Evolutionary conservation across 768 basidiomycete species (phyloP), one percentile per base, ranked within the genome.

Genomic region (Mycena capillaripes): DNA sequence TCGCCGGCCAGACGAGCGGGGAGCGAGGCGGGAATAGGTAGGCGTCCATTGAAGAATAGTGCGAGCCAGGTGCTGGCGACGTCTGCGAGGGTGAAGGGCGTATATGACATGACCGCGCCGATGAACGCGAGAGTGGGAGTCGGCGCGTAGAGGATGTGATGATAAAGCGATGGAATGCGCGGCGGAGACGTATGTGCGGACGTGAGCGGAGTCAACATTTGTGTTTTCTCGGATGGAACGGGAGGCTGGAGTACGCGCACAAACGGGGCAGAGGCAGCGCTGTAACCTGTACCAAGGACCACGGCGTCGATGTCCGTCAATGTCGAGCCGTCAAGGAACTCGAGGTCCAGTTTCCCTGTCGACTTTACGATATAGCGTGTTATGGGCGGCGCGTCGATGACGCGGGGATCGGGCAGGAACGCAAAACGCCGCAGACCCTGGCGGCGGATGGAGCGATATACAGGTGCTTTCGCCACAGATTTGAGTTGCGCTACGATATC

Each of bases 31-130:
- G 87, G 86, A 67, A 86, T 82, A 2, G 70, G 17, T 17, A 83
- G 74, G 32, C 76, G 68, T 2, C 79, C 74, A 3, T 71, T 66
- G 86, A 86, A 89, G 2, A 83, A 82, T 25, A 87, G 78, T 1
- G 86, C 76, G 46, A 89, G 81, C 86, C 86, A 89, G 4, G 85
- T 86, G 76, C 85, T 87, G n/a, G 80, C 81, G 55, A 89, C 79
- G 68, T 89, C 88, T 1, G 85, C 84, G 70, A 88, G 79, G 5
- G 81, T 81, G 75, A 89, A 89, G 3, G 88, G 88, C 11, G 84
- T 88, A 72, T 84, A 86, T 19, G 83, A 82, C 61, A 86, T 77
- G 12, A 83, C 70, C 1, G 84, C 79, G 44, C 86, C 86, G 40
- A 86, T 79, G 78, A 89, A 89, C 11, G 85, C 87, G 4, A 89